A percentile compares a stretch with the other conserved stretches of the same genome.
Evolutionary conservation across 768 basidiomycete species (phyloP).

Genomic region (Auricularia auricula-judae): DNA sequence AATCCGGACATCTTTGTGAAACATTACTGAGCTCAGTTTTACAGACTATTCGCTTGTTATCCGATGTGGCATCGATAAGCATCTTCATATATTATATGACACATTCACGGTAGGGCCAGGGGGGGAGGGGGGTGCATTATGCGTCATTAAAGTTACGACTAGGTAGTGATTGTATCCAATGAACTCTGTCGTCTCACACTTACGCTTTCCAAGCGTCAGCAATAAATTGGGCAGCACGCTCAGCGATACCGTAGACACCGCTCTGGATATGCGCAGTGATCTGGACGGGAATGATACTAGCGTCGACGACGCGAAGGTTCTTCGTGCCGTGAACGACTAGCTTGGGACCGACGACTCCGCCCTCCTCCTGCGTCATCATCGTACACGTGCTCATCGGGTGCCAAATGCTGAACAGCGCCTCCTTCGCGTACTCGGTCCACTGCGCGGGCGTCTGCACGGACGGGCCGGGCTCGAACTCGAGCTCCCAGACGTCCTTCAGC

Average conservation of each 20-base stretch:
- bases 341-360: slow-evolving; percentile 47
- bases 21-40: too few species aligned
- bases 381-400: slow-evolving; percentile 49
- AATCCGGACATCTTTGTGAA: too few species aligned
- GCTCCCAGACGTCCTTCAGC: slow-evolving; percentile 31
- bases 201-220: too few species aligned
- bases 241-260: slow-evolving; percentile 34
- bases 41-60: too few species aligned
- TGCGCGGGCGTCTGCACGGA: slow-evolving; percentile 41
- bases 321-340: slow-evolving; percentile 22
- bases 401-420: slow-evolving; percentile 19
- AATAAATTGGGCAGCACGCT: slow-evolving; percentile 35
- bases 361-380: slow-evolving; percentile 41
- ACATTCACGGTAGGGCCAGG: too few species aligned
- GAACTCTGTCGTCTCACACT: too few species aligned
- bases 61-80: too few species aligned
- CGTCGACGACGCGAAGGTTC: slow-evolving; percentile 13
- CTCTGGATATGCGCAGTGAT: slow-evolving; percentile 31
- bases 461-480: slow-evolving; percentile 39
- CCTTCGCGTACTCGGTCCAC: slow-evolving; percentile 36
- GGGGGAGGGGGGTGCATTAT: too few species aligned
- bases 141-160: too few species aligned
- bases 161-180: too few species aligned
- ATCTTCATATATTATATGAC: too few species aligned
- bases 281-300: slow-evolving; percentile 14